Base-by-base conservation (phyloP, 2,329 filamentous ascomycete species). In the Cladosporium colombiae region DNA sequence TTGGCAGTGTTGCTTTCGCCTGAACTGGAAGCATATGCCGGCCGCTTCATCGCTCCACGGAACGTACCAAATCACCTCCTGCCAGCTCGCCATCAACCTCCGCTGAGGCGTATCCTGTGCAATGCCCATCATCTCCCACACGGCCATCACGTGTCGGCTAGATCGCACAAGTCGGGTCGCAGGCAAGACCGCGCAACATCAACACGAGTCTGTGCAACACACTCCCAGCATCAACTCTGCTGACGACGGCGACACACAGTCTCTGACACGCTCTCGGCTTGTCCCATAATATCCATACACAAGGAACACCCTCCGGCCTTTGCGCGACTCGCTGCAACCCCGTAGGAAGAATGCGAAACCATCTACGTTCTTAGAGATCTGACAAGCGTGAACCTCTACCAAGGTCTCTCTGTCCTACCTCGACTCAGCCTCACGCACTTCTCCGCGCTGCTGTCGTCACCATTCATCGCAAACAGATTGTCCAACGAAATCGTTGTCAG, bases 301-400 rank as follows among this genome's bases (percentile, higher is more conserved):
- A 46, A 46, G 40, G 40, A 21, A 23, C 10, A 21, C n/a, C n/a
- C n/a, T 11, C 23, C 40, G n/a, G 40, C n/a, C 40, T 5, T 40
- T 40, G 16, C 40, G 5, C 40, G 10, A 46, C 7, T 23, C 40
- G 40, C 40, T n/a, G 40, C 40, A 13, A 46, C 8, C 7, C 40
- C 40, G 40, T 8, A 46, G 10, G 40, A 23, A 21, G 16, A 21
- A 56, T 56, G 29, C 55, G 31, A 40, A 57, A 57, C n/a, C 33
- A 10, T 57, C 55, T 40, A 35, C 31, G 33, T 57, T 33, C 21
- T 40, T 40, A 5, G 11, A 2, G 23, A 40, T 57, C 31, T 57
- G 55, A 57, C 55, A 57, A 27, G 55, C 55, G 55, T 40, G 18
- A 21, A 14, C 21, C 27, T 57, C n/a, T 57, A 46, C 55, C 23